Conservation (phyloP, 2,329 filamentous ascomycete species). For the Furcasterigmium sp. region DNA sequence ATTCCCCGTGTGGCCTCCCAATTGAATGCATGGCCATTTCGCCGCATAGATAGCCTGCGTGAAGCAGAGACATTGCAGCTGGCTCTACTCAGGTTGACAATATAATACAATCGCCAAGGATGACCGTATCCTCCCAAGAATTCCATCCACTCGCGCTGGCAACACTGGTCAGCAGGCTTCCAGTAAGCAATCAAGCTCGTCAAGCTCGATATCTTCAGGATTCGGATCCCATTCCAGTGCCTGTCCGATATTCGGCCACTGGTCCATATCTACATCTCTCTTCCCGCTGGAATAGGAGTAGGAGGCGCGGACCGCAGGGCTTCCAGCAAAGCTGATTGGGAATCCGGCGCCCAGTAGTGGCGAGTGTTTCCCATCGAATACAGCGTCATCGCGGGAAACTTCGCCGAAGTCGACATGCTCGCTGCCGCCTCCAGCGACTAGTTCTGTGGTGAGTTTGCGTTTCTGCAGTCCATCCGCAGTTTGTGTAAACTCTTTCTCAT, state of each 20-base stretch:
- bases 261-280: slow-evolving; percentile 34
- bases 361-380: slow-evolving; percentile 44
- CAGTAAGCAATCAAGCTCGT: slow-evolving; percentile 86
- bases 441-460: slow-evolving; percentile 49
- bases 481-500: slow-evolving; percentile 95
- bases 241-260: slow-evolving; percentile 37
- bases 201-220: slow-evolving; percentile 85
- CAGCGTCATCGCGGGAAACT: slow-evolving; percentile 41
- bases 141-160: too few relatives aligned
- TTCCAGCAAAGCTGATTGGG: slow-evolving; percentile 42
- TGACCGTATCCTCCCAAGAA: too few relatives aligned
- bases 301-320: slow-evolving; percentile 49
- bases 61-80: too few relatives aligned
- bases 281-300: slow-evolving; percentile 17
- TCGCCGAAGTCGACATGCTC: slow-evolving; percentile 34
- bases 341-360: slow-evolving; percentile 16
- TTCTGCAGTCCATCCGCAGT: slow-evolving; percentile 81
- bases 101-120: too few relatives aligned
- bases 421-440: slow-evolving; percentile 23
- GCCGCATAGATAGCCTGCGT: too few relatives aligned
- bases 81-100: too few relatives aligned
- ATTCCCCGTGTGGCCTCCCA: too few relatives aligned
- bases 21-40: too few relatives aligned
- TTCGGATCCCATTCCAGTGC: slow-evolving; percentile 59
- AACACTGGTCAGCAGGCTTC: slow-evolving; percentile 65